A percentile compares a stretch with the other conserved stretches of the same genome.
These are phyloP conservation scores for Neoboletus brunneissimus DNA, from an alignment of 768 basidiomycete genomes.

Conservation along the genomic window DNA sequence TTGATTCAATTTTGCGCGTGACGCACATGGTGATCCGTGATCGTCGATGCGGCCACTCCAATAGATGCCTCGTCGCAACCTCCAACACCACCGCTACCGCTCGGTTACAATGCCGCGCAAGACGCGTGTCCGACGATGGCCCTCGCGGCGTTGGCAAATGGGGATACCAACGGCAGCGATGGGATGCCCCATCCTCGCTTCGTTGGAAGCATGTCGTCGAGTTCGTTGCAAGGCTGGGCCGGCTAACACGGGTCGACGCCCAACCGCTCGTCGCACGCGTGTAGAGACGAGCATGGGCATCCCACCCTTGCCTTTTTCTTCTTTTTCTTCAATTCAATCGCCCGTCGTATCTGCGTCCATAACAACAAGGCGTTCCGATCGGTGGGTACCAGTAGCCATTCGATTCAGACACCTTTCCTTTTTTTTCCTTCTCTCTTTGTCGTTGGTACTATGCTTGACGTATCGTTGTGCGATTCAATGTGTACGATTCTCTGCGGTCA, in stretches of 20 bases:
- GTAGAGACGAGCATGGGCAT: neutral
- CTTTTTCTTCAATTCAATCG: neutral
- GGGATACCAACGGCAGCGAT: slow-evolving; percentile 2
- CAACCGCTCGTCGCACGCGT: neutral
- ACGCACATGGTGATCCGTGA: slow-evolving; percentile 2
- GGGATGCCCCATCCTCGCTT: slow-evolving; percentile 9
- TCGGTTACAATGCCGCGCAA: slow-evolving; percentile 12
- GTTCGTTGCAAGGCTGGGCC: slow-evolving; percentile 31
- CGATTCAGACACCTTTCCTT: neutral
- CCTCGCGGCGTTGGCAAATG: neutral
- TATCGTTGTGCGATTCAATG: too few species aligned
- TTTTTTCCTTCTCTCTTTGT: neutral
- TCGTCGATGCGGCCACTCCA: neutral
- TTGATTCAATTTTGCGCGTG: neutral
- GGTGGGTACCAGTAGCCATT: neutral
- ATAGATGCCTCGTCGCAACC: slow-evolving; percentile 10
- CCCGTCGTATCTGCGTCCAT: neutral
- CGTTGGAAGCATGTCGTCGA: slow-evolving; percentile 21
- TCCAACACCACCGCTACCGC: neutral
- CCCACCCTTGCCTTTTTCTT: neutral
- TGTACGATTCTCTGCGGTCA: slow-evolving; percentile 8
- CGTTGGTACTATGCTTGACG: neutral
- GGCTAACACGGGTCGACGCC: slow-evolving; percentile 8
- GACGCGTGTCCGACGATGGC: slow-evolving; percentile 3
- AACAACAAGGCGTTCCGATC: neutral